Evolutionary conservation across 176 grass and related monocot species (phyloP).

Genomic region (Olyra latifolia): DNA sequence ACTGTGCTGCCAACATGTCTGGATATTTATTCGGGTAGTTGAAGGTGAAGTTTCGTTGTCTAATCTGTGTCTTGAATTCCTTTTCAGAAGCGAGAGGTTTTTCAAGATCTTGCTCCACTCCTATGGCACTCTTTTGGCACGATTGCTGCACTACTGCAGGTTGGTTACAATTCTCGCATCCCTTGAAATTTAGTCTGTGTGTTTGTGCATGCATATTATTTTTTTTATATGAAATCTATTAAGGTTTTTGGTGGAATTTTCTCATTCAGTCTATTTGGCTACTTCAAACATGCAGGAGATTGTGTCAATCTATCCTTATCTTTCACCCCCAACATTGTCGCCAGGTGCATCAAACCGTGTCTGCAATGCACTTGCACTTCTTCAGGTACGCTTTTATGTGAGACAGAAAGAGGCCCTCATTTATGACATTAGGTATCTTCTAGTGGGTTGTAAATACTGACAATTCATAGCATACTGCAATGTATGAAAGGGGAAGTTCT

Average conservation of each 20-base stretch:
- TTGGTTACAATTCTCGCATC: slow-evolving; percentile 34
- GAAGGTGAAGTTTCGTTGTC: neutral
- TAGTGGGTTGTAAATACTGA: slow-evolving; percentile 1
- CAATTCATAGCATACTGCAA: neutral
- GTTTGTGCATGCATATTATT: neutral
- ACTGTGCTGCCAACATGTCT: neutral
- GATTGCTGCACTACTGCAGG: slow-evolving; percentile 77
- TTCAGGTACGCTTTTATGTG: slow-evolving; percentile 61
- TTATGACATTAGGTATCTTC: neutral
- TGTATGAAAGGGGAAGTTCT: neutral
- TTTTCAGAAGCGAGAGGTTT: slow-evolving; percentile 60
- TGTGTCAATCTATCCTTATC: slow-evolving; percentile 66
- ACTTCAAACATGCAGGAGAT: slow-evolving; percentile 70
- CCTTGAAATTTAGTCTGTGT: slow-evolving; percentile 13
- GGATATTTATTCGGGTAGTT: neutral
- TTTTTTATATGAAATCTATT: neutral
- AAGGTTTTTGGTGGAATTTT: neutral
- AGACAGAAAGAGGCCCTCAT: slow-evolving; percentile 26
- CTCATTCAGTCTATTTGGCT: slow-evolving; percentile 14
- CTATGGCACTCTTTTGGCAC: slow-evolving; percentile 97
- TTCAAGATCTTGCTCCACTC: slow-evolving; percentile 77
- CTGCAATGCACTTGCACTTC: slow-evolving; percentile 94
- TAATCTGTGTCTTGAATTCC: slow-evolving; percentile 16
- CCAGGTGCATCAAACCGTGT: slow-evolving; percentile 79
- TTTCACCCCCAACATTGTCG: slow-evolving; percentile 72